A percentile compares a stretch with the other conserved stretches of the same genome.
Evolutionary conservation across 2,329 filamentous ascomycete genomes (phyloP).

Genomic region (Fusarium nanum): DNA sequence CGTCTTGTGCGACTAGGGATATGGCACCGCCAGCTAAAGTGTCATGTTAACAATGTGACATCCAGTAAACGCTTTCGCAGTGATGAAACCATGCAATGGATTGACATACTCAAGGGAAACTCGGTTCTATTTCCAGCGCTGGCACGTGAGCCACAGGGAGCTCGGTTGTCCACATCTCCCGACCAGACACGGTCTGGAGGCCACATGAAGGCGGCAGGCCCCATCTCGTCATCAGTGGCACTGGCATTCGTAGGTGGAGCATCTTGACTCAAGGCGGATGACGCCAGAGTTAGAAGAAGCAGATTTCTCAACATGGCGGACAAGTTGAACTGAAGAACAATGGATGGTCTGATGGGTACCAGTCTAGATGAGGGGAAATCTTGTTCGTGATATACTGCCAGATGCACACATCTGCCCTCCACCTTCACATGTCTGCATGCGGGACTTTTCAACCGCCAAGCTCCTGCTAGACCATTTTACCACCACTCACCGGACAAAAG

Average conservation of each 20-base stretch:
- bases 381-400: slow-evolving; percentile 27
- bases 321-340: neutral
- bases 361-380: slow-evolving; percentile 9
- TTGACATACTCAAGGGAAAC: slow-evolving; percentile 63
- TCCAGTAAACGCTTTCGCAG: neutral
- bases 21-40: slow-evolving; percentile 63
- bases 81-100: neutral
- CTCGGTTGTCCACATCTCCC: slow-evolving; percentile 64
- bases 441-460: slow-evolving; percentile 31
- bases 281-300: slow-evolving; percentile 20
- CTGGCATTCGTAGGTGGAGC: slow-evolving; percentile 22
- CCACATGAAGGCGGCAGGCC: slow-evolving; percentile 71
- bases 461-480: neutral
- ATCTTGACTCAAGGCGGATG: slow-evolving; percentile 19
- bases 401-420: neutral
- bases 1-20: slow-evolving; percentile 67
- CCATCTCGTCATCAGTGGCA: slow-evolving; percentile 52
- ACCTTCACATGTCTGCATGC: neutral
- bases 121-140: slow-evolving; percentile 62
- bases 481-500: neutral
- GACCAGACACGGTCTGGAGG: slow-evolving; percentile 68
- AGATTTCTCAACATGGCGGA: slow-evolving; percentile 26
- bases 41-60: neutral
- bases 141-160: slow-evolving; percentile 66
- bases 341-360: neutral